Conservation (phyloP, 2,329 filamentous ascomycete species). For the Fusarium haematococcum region DNA sequence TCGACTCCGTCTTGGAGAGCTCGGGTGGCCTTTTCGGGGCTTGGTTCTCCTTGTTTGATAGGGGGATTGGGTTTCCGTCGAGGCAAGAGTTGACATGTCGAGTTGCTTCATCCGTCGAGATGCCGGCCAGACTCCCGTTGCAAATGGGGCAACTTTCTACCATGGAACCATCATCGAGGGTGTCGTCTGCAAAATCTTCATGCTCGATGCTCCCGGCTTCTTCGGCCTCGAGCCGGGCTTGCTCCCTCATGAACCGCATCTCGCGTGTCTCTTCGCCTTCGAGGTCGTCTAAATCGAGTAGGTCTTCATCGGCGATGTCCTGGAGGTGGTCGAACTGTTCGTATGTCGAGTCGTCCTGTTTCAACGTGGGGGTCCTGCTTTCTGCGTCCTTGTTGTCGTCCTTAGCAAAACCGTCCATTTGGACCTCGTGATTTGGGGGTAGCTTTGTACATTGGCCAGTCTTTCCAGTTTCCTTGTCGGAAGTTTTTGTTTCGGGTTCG, state of each 20-base stretch:
- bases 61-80: slow-evolving; percentile 79
- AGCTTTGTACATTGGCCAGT: slow-evolving; percentile 39
- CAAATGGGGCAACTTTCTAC: slow-evolving; percentile 80
- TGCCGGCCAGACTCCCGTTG: slow-evolving; percentile 69
- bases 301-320: slow-evolving; percentile 62
- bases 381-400: slow-evolving; percentile 31
- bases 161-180: slow-evolving; percentile 47
- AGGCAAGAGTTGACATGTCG: slow-evolving; percentile 93
- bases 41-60: slow-evolving; percentile 52
- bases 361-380: slow-evolving; percentile 32
- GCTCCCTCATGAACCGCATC: slow-evolving; percentile 80
- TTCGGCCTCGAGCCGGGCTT: slow-evolving; percentile 73
- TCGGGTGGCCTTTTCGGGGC: slow-evolving; percentile 19
- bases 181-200: slow-evolving; percentile 51
- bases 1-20: slow-evolving; percentile 49
- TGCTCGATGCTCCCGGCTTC: slow-evolving; percentile 58
- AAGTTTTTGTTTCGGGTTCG: background rate
- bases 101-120: slow-evolving; percentile 75
- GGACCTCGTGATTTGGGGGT: slow-evolving; percentile 33
- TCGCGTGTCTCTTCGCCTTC: slow-evolving; percentile 75
- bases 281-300: slow-evolving; percentile 63
- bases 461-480: slow-evolving; percentile 11
- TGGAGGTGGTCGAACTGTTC: slow-evolving; percentile 53
- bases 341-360: slow-evolving; percentile 48
- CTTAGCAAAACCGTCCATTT: slow-evolving; percentile 40